phyloP scores from a whole-genome alignment of 2,329 filamentous ascomycete genomes.

The Talaromyces sp. region DNA sequence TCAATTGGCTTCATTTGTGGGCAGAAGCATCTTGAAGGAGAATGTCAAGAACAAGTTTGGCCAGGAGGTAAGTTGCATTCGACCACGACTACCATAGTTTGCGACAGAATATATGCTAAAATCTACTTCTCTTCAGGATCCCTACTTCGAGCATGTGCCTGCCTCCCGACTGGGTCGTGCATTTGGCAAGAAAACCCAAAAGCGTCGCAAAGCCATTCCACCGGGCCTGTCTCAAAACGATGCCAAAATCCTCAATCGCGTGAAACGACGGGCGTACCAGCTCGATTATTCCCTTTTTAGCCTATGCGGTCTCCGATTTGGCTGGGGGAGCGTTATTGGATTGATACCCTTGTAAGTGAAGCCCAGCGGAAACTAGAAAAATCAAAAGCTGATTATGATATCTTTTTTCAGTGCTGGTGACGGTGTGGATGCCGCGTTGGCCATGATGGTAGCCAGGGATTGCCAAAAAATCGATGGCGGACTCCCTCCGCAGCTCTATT shows the following conservation, averaged over 20 bases:
- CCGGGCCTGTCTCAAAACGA: constrained; percentile 80
- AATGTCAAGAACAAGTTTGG: constrained; percentile 39
- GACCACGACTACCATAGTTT: background rate
- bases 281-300: constrained; percentile 83
- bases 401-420: constrained; percentile 61
- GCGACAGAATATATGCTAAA: background rate
- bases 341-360: constrained; percentile 70
- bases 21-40: constrained; percentile 32
- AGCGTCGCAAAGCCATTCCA: constrained; percentile 78
- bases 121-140: constrained; percentile 60
- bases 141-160: constrained; percentile 79
- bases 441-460: constrained; percentile 67
- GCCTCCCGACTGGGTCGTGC: constrained; percentile 65
- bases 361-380: background rate
- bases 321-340: constrained; percentile 83
- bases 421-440: constrained; percentile 66
- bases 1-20: constrained; percentile 21
- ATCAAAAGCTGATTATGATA: background rate
- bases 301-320: constrained; percentile 75
- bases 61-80: constrained; percentile 29
- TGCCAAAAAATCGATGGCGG: constrained; percentile 73
- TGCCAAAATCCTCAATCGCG: constrained; percentile 73
- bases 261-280: constrained; percentile 78
- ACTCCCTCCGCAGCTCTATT: constrained; percentile 53
- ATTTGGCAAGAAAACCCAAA: constrained; percentile 69